These are phyloP conservation scores for Vicia faba DNA, from an alignment of 306 rosid genomes.

Conservation along the genomic window DNA sequence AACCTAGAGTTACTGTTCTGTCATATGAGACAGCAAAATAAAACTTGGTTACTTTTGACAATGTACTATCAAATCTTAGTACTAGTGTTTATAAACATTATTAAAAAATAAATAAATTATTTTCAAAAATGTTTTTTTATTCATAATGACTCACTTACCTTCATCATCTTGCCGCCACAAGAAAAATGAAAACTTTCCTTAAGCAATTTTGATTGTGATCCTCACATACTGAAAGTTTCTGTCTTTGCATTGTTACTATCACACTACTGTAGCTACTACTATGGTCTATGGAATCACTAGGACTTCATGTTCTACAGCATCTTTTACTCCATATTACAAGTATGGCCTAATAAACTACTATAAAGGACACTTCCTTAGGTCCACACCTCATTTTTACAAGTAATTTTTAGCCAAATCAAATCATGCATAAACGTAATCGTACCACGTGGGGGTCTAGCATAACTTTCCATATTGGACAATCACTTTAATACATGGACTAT, in stretches of 20 bases:
- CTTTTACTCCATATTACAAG: constrained; percentile 20
- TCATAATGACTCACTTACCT: too few species aligned
- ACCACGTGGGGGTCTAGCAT: constrained; percentile 11
- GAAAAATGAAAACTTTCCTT: too few species aligned
- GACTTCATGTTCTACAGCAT: constrained; percentile 2
- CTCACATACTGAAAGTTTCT: neutral
- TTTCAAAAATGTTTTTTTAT: too few species aligned
- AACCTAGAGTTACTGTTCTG: constrained; percentile 1
- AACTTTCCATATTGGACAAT: neutral
- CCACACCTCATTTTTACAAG: constrained; percentile 11
- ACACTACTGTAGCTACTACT: neutral
- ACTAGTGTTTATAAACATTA: too few species aligned
- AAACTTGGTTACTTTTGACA: constrained; percentile 7
- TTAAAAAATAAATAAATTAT: too few species aligned
- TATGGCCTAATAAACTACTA: constrained; percentile 29
- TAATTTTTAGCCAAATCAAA: constrained; percentile 32
- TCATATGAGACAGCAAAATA: neutral
- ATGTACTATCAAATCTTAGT: neutral
- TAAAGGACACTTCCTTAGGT: constrained; percentile 20
- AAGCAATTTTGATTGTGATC: neutral
- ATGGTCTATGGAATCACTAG: constrained; percentile 3
- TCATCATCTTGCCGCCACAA: too few species aligned
- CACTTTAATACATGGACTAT: constrained; percentile 3
- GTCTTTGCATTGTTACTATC: constrained; percentile 1
- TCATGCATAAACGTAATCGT: neutral